Evolutionary conservation across 768 basidiomycete genomes (phyloP), one percentile per base, ranked within the genome.

Genomic region (Tylopilus rubrobrunneus): DNA sequence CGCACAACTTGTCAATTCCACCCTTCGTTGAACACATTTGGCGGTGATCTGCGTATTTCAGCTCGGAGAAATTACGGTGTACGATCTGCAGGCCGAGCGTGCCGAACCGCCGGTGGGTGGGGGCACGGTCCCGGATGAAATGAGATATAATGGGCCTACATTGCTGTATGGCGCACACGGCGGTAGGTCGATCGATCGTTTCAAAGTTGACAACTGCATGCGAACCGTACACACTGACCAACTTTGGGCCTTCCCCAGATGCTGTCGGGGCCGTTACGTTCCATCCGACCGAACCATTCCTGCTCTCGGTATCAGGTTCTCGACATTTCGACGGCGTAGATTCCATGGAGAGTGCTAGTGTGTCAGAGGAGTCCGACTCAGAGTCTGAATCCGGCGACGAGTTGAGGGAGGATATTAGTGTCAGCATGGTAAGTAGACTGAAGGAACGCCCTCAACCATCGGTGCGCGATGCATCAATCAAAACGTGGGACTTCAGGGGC

Each of bases 241-340:
- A 21, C 5, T 0, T 25, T 17, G 55, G 43, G 46, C 7, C 5
- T 36, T 34, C 15, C 15, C 5, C 48, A 93, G 92, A 93, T 65
- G 79, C 86, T 4, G 69, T 93, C 8, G 85, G 89, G 1, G 84
- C 85, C 1, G 83, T 88, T 1, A 69, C 79, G 1, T 89, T 94
- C 61, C 86, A 93, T 58, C 90, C 91, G 0, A 67, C 78, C 27
- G 71, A 74, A 10, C 72, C 90, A 0, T 48, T 73, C 3, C 59
- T 92, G 4, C 65, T 89, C 19, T 85, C 89, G 0, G 78, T 78
- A 1, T 86, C 90, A 0, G 92, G 92, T 2, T 92, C 92, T 7
- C 73, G 92, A n/a, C 82, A 87, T 66, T 89, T 89, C 61, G 69
- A 74, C 15, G 51, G 50, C 2, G 31, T 25, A 1, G 41, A 5